These are phyloP conservation scores for Xanthoconium separans DNA, from an alignment of 1,284 basidiomycete genomes.

Conservation along the genomic window DNA sequence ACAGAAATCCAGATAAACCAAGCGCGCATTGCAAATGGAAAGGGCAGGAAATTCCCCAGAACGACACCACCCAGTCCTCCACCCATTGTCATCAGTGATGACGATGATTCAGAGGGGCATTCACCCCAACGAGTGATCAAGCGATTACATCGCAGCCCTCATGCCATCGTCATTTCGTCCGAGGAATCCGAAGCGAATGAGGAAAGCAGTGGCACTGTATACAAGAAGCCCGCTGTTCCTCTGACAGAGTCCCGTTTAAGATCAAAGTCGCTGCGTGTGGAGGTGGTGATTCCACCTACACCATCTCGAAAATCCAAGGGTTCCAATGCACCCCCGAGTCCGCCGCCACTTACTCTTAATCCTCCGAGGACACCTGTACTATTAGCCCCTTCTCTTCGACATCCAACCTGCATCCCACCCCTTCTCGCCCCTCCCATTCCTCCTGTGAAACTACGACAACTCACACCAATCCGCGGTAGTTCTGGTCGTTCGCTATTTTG, in stretches of 20 bases:
- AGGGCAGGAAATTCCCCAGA: constrained; percentile 6
- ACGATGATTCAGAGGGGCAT: constrained; percentile 23
- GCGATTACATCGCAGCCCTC: constrained; percentile 22
- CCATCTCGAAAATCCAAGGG: constrained; percentile 13
- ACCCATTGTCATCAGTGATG: constrained; percentile 29
- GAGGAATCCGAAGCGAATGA: constrained; percentile 42
- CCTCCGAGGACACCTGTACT: constrained; percentile 6
- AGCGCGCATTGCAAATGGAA: constrained; percentile 6
- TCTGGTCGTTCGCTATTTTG: constrained; percentile 40
- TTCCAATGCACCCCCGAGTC: constrained; percentile 1
- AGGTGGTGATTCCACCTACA: constrained; percentile 40
- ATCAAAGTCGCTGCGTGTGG: constrained; percentile 25
- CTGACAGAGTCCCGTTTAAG: constrained; percentile 16
- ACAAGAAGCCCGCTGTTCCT: constrained; percentile 9
- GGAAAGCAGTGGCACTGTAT: background rate
- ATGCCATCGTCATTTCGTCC: constrained; percentile 38
- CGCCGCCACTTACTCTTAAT: background rate
- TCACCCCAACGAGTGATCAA: constrained; percentile 15
- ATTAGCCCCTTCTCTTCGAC: constrained; percentile 4
- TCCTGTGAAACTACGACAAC: constrained; percentile 45
- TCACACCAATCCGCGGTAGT: constrained; percentile 65
- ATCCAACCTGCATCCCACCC: background rate
- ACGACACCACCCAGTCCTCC: background rate
- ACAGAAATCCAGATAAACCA: constrained; percentile 34
- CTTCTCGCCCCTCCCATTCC: constrained; percentile 27